Conservation (phyloP, 208 protist genomes). For the Porcisia deanei region DNA sequence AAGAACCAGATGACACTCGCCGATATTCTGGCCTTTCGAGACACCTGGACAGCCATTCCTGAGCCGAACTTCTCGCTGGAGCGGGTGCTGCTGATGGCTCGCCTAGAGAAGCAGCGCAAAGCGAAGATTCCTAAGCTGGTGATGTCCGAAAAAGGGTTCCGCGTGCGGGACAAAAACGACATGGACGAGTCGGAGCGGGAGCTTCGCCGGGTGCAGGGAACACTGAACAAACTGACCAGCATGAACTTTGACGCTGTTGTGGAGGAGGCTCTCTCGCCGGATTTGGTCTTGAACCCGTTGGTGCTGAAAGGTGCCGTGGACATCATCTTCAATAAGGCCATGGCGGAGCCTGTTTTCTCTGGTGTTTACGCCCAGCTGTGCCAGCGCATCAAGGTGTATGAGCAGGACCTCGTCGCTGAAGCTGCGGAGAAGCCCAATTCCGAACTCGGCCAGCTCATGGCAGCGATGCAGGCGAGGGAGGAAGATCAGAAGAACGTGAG, state of each 20-base stretch:
- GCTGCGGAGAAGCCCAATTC: conserved; percentile 35
- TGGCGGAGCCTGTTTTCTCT: conserved; percentile 89
- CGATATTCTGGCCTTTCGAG: conserved; percentile 81
- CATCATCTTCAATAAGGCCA: conserved; percentile 88
- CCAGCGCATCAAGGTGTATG: conserved; percentile 72
- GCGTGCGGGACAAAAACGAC: conserved; percentile 61
- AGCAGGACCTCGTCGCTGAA: conserved; percentile 59
- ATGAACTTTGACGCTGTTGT: conserved; percentile 81
- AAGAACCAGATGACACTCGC: conserved; percentile 77
- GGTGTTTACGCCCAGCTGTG: conserved; percentile 84
- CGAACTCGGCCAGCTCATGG: conserved; percentile 38
- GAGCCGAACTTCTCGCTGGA: conserved; percentile 75
- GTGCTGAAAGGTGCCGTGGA: conserved; percentile 72
- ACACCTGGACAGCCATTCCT: conserved; percentile 73
- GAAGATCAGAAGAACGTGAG: conserved; percentile 27
- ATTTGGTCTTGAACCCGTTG: conserved; percentile 69
- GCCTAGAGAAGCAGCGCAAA: conserved; percentile 64
- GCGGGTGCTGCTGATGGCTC: conserved; percentile 53
- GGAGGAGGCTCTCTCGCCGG: conserved; percentile 56
- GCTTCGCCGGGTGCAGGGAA: conserved; percentile 73
- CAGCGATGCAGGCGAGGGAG: conserved; percentile 17
- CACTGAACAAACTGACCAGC: conserved; percentile 89
- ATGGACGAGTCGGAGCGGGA: conserved; percentile 74
- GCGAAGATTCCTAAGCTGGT: conserved; percentile 73
- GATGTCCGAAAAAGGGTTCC: conserved; percentile 85